phyloP scores from a whole-genome alignment of 2,329 filamentous ascomycete species.

The Elsinoe fawcettii region DNA sequence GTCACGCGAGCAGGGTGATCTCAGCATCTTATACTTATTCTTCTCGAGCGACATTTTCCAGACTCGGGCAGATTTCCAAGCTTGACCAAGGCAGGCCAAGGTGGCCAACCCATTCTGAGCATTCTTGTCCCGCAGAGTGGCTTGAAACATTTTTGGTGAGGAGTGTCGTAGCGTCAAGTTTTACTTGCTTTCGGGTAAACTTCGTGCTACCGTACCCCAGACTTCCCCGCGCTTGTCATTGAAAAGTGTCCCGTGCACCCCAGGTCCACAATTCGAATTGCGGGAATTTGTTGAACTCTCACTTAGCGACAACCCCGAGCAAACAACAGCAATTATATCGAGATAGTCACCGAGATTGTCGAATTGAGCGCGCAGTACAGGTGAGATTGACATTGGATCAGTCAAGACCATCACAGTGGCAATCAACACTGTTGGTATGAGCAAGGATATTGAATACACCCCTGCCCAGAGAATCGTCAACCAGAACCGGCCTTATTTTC shows the following conservation, averaged over 20 bases:
- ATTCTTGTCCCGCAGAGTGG: background rate
- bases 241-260: background rate
- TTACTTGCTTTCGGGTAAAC: background rate
- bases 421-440: background rate
- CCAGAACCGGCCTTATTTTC: background rate
- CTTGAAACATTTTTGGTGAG: background rate
- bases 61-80: background rate
- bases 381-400: background rate
- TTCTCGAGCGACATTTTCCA: background rate
- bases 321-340: too few relatives aligned
- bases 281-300: background rate
- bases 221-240: too few relatives aligned
- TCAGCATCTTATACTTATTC: background rate
- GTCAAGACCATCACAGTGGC: background rate
- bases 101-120: background rate
- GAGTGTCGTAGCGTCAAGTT: background rate
- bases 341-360: background rate
- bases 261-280: background rate
- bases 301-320: background rate
- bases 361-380: background rate
- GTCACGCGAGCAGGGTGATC: background rate
- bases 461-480: background rate
- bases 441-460: background rate
- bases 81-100: slow-evolving; percentile 1
- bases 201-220: background rate